Percentiles rank a stretch among this genome's conserved stretches.
Conservation (phyloP, 2,329 filamentous ascomycete species). For the Fusarium anguioides region DNA sequence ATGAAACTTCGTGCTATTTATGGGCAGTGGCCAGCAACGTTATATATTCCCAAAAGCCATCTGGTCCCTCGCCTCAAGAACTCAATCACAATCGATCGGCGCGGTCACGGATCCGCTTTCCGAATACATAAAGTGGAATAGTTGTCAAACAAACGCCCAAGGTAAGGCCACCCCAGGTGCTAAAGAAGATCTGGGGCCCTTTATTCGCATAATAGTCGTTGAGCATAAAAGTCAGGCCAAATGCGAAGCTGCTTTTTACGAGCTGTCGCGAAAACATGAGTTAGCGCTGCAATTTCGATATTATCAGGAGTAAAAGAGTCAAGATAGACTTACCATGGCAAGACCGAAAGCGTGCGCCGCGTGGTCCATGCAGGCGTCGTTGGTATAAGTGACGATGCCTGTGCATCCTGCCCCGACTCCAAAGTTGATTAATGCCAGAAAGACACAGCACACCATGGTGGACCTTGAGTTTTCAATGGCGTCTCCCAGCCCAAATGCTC, state of each 20-base stretch:
- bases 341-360: neutral
- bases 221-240: slow-evolving; percentile 1
- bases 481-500: neutral
- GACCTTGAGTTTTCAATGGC: neutral
- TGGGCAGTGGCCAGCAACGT: too few relatives aligned
- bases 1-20: too few relatives aligned
- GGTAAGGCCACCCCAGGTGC: slow-evolving; percentile 1
- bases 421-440: slow-evolving; percentile 1
- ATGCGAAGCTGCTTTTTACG: neutral
- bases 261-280: neutral
- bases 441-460: neutral
- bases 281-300: neutral
- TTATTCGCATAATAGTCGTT: neutral
- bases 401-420: neutral
- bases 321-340: neutral
- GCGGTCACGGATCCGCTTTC: neutral
- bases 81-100: neutral
- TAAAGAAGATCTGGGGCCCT: neutral
- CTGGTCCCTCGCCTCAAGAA: too few relatives aligned
- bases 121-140: neutral
- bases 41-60: too few relatives aligned
- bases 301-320: too few relatives aligned
- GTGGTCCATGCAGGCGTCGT: neutral
- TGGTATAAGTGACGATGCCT: slow-evolving; percentile 4
- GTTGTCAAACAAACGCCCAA: neutral